phyloP scores from a whole-genome alignment of 2,329 filamentous ascomycete genomes.

The Stagonosporopsis vannaccii region DNA sequence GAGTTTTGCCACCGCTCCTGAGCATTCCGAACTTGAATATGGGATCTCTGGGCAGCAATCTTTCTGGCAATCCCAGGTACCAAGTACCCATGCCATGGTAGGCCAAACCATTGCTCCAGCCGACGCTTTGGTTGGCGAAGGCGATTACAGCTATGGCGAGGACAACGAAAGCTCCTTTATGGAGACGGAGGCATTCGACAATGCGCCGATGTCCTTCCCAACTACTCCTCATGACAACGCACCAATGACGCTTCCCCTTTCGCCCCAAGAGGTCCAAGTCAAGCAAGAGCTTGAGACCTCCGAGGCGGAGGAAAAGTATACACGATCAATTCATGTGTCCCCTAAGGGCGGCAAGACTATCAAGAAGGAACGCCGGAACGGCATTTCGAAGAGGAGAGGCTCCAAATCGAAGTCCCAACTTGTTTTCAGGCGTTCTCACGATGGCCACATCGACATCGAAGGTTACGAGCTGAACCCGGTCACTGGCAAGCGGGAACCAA shows the following conservation, averaged over 20 bases:
- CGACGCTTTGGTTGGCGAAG: constrained; percentile 26
- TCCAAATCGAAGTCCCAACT: constrained; percentile 16
- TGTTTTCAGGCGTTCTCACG: constrained; percentile 15
- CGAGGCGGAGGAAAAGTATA: constrained; percentile 21
- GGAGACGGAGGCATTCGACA: constrained; percentile 13
- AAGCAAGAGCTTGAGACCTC: constrained; percentile 33
- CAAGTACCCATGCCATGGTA: constrained; percentile 2
- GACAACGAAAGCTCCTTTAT: constrained; percentile 11
- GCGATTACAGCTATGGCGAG: constrained; percentile 15
- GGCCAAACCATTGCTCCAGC: constrained; percentile 16
- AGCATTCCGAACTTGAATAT: constrained; percentile 10
- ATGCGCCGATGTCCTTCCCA: constrained; percentile 10
- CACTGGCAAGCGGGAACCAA: constrained; percentile 17
- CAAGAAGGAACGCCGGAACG: constrained; percentile 27
- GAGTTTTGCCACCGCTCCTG: constrained; percentile 11
- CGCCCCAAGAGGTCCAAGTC: constrained; percentile 33
- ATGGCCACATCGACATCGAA: constrained; percentile 17
- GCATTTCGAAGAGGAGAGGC: constrained; percentile 18
- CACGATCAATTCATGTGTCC: constrained; percentile 32
- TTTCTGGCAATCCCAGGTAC: constrained; percentile 10
- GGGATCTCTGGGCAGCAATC: constrained; percentile 6
- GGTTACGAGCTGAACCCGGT: constrained; percentile 13
- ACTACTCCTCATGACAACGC: constrained; percentile 21
- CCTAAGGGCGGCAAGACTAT: constrained; percentile 36
- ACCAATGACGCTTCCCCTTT: constrained; percentile 12